A percentile compares a stretch with the other conserved stretches of the same genome.
Conservation (phyloP, 192 early-diverging fungal genomes). For the Coemansia sp. region DNA sequence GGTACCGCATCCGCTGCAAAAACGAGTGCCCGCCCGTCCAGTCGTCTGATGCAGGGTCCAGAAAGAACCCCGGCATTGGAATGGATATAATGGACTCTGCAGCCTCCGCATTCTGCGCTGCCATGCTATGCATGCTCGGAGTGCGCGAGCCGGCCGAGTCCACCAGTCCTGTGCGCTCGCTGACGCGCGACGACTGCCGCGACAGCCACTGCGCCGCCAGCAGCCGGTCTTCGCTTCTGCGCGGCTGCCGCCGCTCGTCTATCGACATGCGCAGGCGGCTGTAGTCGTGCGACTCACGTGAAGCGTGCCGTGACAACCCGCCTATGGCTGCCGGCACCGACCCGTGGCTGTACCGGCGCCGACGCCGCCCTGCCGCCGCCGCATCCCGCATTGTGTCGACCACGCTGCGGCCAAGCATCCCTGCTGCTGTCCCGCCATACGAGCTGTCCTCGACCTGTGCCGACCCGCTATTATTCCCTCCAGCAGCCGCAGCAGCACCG, state of each 20-base stretch:
- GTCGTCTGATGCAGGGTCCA: constrained; percentile 43
- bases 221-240: constrained; percentile 1
- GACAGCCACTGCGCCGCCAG: not conserved
- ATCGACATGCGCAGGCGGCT: constrained; percentile 9
- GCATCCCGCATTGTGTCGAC: constrained; percentile 28
- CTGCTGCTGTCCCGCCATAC: constrained; percentile 27
- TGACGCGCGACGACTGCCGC: constrained; percentile 11
- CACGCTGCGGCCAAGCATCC: constrained; percentile 27
- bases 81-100: constrained; percentile 40
- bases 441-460: constrained; percentile 16
- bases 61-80: constrained; percentile 50
- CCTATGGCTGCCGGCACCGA: constrained; percentile 15
- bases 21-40: constrained; percentile 53
- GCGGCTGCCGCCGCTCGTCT: not conserved
- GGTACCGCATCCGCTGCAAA: constrained; percentile 44
- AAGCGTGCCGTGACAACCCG: constrained; percentile 24
- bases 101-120: not conserved
- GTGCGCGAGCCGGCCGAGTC: not conserved
- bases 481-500: constrained; percentile 3
- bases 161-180: not conserved
- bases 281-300: constrained; percentile 16
- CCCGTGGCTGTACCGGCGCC: constrained; percentile 31
- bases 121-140: constrained; percentile 2
- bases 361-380: constrained; percentile 2
- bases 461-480: constrained; percentile 2